phyloP scores from a whole-genome alignment of 2,329 filamentous ascomycete genomes.

The Sporothrix protearum region DNA sequence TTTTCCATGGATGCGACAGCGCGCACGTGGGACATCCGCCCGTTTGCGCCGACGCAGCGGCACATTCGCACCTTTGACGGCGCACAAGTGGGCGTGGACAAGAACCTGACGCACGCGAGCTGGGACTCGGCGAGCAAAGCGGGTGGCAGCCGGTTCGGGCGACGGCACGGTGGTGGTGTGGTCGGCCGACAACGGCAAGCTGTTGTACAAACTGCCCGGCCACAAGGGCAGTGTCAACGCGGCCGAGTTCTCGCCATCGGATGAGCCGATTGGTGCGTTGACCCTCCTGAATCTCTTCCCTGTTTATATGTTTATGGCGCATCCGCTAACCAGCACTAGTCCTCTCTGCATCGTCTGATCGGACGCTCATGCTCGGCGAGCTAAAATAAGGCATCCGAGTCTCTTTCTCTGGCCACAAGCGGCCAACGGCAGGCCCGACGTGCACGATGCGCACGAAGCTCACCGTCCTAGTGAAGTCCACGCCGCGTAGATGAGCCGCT shows the following conservation, averaged over 20 bases:
- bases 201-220: conserved; percentile 90
- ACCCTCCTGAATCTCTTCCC: background rate
- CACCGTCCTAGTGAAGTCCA: background rate
- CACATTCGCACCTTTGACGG: conserved; percentile 87
- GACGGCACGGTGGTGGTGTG: conserved; percentile 90
- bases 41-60: conserved; percentile 85
- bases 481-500: background rate
- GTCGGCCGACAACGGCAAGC: conserved; percentile 82
- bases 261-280: conserved; percentile 81
- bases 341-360: conserved; percentile 85
- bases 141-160: conserved; percentile 81
- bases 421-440: background rate
- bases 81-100: conserved; percentile 81
- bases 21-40: conserved; percentile 91
- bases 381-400: conserved; percentile 53
- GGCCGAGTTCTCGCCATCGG: conserved; percentile 80
- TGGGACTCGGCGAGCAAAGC: conserved; percentile 87
- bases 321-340: conserved; percentile 55
- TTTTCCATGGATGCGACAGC: conserved; percentile 94
- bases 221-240: conserved; percentile 95
- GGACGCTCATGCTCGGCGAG: conserved; percentile 79
- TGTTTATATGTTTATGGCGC: background rate
- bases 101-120: conserved; percentile 84
- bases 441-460: background rate
- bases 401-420: background rate